Conservation (phyloP, 352 stramenopile genomes). For the Hyaloperonospora brassicae region DNA sequence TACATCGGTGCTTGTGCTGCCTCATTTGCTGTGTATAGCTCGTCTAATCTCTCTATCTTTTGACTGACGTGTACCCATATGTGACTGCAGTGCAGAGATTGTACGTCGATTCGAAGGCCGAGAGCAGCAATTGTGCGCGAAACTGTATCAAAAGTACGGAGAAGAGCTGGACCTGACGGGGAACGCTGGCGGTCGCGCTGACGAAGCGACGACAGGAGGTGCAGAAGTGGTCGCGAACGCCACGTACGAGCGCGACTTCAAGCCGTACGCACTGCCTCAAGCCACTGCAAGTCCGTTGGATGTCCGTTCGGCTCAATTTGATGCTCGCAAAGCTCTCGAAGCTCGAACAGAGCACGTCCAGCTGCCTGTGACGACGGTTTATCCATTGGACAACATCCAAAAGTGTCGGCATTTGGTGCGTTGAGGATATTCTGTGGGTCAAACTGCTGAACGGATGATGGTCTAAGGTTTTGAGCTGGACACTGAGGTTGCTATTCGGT, state of each 20-base stretch:
- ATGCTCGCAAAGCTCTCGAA: constrained; percentile 45
- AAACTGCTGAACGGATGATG: background rate
- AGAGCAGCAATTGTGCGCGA: constrained; percentile 53
- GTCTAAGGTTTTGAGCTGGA: background rate
- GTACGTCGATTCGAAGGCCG: constrained; percentile 56
- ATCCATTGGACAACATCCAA: constrained; percentile 83
- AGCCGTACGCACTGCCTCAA: constrained; percentile 14
- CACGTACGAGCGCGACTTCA: constrained; percentile 37
- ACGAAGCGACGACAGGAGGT: background rate
- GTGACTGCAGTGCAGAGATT: constrained; percentile 48
- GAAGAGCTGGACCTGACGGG: constrained; percentile 32
- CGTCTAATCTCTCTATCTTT: no score
- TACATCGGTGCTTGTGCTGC: background rate
- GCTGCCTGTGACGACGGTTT: constrained; percentile 22
- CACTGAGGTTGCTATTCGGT: background rate
- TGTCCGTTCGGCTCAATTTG: constrained; percentile 43
- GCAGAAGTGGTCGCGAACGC: constrained; percentile 1
- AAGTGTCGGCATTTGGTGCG: constrained; percentile 73
- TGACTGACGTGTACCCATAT: no score
- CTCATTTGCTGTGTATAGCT: background rate
- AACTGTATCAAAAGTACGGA: constrained; percentile 76
- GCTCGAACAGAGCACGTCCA: constrained; percentile 12
- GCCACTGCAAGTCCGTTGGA: constrained; percentile 29
- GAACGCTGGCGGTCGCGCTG: background rate
- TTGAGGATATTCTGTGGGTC: constrained; percentile 4